A percentile compares a stretch with the other conserved stretches of the same genome.
Evolutionary conservation across 257 asterid genomes (phyloP).

Genomic region (Jacaranda copaia): DNA sequence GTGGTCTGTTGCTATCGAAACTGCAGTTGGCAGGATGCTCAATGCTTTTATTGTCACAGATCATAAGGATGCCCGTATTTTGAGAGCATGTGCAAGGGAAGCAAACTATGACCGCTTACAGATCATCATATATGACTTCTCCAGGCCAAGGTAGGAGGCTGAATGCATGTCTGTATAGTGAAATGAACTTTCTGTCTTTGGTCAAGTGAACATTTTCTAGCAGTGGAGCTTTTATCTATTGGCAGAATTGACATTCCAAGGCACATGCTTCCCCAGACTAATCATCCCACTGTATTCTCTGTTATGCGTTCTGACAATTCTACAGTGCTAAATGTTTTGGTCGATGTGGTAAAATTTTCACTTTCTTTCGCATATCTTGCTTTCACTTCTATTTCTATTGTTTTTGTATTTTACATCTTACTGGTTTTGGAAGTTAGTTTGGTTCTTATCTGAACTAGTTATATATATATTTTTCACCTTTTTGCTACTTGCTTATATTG

Average conservation of each 20-base stretch:
- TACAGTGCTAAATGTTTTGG: slow-evolving; percentile 77
- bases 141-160: slow-evolving; percentile 73
- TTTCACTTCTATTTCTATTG: slow-evolving; percentile 12
- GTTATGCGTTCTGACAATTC: slow-evolving; percentile 73
- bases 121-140: slow-evolving; percentile 80
- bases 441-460: slow-evolving; percentile 15
- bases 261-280: slow-evolving; percentile 95
- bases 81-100: slow-evolving; percentile 84
- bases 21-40: slow-evolving; percentile 80
- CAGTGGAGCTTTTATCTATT: slow-evolving; percentile 35
- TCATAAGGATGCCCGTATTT: slow-evolving; percentile 73
- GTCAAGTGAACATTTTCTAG: slow-evolving; percentile 31
- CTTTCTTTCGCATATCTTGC: slow-evolving; percentile 28
- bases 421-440: slow-evolving; percentile 12
- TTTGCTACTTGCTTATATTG: background rate
- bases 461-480: background rate
- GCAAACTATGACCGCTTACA: slow-evolving; percentile 68
- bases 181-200: slow-evolving; percentile 30
- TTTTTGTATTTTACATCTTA: slow-evolving; percentile 6
- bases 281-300: slow-evolving; percentile 82
- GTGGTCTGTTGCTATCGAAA: slow-evolving; percentile 88
- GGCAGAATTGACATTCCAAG: slow-evolving; percentile 79
- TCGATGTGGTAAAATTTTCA: slow-evolving; percentile 74
- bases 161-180: slow-evolving; percentile 30
- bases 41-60: slow-evolving; percentile 89